A percentile compares a stretch with the other conserved stretches of the same genome.
phyloP scores from a whole-genome alignment of 352 stramenopile genomes.

The Globisporangium paroecandrum region DNA sequence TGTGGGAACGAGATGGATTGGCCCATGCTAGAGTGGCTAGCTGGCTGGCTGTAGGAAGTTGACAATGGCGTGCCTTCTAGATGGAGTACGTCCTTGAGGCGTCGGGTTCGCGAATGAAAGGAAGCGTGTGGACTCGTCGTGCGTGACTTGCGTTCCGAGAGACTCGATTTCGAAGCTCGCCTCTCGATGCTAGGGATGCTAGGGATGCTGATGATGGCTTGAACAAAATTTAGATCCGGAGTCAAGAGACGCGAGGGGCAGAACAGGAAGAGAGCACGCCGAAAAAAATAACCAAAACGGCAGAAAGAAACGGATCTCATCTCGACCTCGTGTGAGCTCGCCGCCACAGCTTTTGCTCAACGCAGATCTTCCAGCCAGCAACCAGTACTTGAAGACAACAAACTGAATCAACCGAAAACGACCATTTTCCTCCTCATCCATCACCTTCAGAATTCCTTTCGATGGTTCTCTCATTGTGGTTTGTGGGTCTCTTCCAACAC shows the following conservation, averaged over 20 bases:
- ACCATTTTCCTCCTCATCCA: neutral
- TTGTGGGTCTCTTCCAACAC: neutral
- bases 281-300: neutral
- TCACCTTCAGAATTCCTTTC: neutral
- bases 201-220: neutral
- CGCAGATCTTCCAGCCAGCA: neutral
- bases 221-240: neutral
- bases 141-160: neutral
- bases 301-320: neutral
- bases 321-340: neutral
- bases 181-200: neutral
- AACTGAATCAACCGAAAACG: neutral
- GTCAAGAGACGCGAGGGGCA: neutral
- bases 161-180: neutral
- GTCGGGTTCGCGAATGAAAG: constrained; percentile 1
- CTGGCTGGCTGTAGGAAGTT: neutral
- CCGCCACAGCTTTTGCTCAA: no score
- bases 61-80: neutral
- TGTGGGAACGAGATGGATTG: constrained; percentile 9
- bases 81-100: neutral
- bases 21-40: neutral
- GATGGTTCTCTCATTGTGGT: neutral
- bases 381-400: neutral
- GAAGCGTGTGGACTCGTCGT: neutral
- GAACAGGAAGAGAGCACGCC: neutral